These are phyloP conservation scores for Geotrichum carabidarum DNA, from an alignment of 1,139 yeast genomes.

Conservation along the genomic window DNA sequence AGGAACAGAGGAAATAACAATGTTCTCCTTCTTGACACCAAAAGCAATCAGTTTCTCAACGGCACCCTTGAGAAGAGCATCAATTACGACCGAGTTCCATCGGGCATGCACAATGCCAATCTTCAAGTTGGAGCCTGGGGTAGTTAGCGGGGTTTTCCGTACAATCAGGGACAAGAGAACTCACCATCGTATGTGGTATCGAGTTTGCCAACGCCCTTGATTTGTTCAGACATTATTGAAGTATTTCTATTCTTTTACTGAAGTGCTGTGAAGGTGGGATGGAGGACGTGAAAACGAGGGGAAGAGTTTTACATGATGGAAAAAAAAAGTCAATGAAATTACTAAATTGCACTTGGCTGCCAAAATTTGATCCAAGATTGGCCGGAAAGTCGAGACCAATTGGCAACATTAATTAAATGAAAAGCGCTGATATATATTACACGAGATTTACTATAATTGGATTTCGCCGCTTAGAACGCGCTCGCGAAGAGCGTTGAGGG, in stretches of 20 bases:
- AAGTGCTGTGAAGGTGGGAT: background rate
- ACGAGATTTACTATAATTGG: conserved; percentile 17
- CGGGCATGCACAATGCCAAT: conserved; percentile 91
- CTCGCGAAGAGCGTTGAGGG: conserved; percentile 30
- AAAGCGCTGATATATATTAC: background rate
- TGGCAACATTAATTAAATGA: background rate
- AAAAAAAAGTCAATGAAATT: background rate
- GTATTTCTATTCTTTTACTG: no score
- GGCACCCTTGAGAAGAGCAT: conserved; percentile 77
- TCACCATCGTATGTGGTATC: conserved; percentile 16
- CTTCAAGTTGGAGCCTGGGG: conserved; percentile 52
- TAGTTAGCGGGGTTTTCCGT: background rate
- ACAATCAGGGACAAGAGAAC: background rate
- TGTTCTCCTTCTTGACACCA: conserved; percentile 73
- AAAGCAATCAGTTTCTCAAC: conserved; percentile 51
- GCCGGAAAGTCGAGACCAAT: no score
- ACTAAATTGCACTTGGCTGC: background rate
- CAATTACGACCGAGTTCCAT: conserved; percentile 80
- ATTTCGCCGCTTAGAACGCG: conserved; percentile 33
- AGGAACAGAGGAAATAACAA: conserved; percentile 78
- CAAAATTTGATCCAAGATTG: background rate
- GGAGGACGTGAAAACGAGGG: background rate
- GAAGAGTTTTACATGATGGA: background rate
- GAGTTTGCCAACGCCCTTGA: conserved; percentile 18
- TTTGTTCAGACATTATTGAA: conserved; percentile 12